Evolutionary conservation across 805 yeast genomes (phyloP).

Genomic region (Lachancea quebecensis): DNA sequence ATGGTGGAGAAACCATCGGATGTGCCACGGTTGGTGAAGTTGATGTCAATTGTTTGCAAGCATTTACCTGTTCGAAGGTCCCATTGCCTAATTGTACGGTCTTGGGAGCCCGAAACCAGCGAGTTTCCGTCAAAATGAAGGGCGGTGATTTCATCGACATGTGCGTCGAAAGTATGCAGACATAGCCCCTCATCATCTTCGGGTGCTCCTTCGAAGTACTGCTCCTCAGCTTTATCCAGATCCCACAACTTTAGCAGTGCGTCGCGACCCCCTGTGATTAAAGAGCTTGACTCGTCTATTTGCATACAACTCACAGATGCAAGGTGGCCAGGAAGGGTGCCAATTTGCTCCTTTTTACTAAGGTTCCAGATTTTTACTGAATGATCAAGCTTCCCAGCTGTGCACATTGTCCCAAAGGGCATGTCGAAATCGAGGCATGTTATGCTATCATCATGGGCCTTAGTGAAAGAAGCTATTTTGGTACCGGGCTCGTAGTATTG

Average conservation of each 20-base stretch:
- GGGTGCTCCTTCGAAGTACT: constrained; percentile 14
- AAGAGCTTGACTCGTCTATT: constrained; percentile 43
- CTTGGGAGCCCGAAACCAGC: constrained; percentile 65
- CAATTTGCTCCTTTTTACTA: constrained; percentile 44
- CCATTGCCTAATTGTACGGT: constrained; percentile 71
- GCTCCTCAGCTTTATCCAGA: constrained; percentile 27
- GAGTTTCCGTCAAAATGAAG: constrained; percentile 45
- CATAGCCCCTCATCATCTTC: constrained; percentile 29
- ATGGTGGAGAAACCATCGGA: constrained; percentile 4
- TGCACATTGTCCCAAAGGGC: constrained; percentile 70
- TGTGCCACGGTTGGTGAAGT: constrained; percentile 18
- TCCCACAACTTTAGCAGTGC: constrained; percentile 62
- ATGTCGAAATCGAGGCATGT: constrained; percentile 60
- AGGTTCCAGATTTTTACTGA: constrained; percentile 81
- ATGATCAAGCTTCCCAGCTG: constrained; percentile 66
- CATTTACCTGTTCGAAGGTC: constrained; percentile 60
- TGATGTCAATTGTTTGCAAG: constrained; percentile 63
- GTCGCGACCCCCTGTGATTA: constrained; percentile 52
- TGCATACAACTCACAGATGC: constrained; percentile 56
- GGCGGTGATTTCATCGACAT: constrained; percentile 60
- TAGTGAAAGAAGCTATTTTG: constrained; percentile 39
- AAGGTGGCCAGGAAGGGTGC: constrained; percentile 51
- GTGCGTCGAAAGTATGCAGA: constrained; percentile 51
- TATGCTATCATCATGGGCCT: constrained; percentile 47
- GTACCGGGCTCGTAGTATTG: constrained; percentile 58